A percentile compares a stretch with the other conserved stretches of the same genome.
These are phyloP conservation scores for Globisporangium irregulare DNA, from an alignment of 352 stramenopile genomes.

Conservation along the genomic window DNA sequence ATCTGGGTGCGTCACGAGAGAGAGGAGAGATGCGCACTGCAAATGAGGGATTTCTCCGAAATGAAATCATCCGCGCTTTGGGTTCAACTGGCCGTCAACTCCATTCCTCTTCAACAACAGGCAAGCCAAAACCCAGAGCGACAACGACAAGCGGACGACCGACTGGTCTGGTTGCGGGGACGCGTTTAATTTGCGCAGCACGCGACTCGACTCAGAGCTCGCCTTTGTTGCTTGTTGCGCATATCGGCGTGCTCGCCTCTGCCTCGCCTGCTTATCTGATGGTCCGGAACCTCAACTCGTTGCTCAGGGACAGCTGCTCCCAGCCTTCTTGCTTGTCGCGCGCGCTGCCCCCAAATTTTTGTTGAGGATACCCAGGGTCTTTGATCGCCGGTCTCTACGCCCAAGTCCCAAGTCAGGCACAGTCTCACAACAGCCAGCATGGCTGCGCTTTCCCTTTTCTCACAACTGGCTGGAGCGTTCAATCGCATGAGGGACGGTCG, in stretches of 20 bases:
- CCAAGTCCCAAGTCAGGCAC: background rate
- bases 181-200: background rate
- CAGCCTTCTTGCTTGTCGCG: background rate
- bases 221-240: too few species aligned
- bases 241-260: background rate
- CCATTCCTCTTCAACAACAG: background rate
- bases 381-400: background rate
- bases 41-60: background rate
- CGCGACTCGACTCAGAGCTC: background rate
- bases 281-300: background rate
- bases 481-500: background rate
- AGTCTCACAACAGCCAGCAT: background rate
- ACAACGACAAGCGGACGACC: background rate
- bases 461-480: background rate
- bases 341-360: background rate
- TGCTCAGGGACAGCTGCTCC: background rate
- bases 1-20: background rate
- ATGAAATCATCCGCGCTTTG: background rate
- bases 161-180: background rate
- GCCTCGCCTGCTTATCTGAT: background rate
- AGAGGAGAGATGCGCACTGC: background rate
- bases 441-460: background rate
- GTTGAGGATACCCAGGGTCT: background rate
- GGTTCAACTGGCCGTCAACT: slow-evolving; percentile 10
- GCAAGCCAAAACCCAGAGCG: background rate